Base-by-base conservation (phyloP, 2,329 filamentous ascomycete genomes). In the Daldinia eschscholtzii region DNA sequence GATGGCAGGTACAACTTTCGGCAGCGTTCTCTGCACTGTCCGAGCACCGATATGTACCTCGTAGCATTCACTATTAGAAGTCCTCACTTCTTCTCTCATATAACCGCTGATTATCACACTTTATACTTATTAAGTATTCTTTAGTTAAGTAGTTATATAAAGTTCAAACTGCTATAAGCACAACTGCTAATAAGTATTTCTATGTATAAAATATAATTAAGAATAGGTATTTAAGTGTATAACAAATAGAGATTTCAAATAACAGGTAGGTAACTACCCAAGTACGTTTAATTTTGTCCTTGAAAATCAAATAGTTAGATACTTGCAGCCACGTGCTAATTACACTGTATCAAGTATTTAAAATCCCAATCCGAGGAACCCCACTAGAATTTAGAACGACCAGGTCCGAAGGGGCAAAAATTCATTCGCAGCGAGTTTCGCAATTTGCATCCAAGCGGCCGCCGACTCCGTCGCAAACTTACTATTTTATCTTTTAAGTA, bases 401-500 rank as follows among this genome's bases (percentile, higher is more conserved):
- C 46, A 52, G 59, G 55, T 59, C 65, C 52, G 61, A 68, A 44
- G 60, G 57, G 68, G 65, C 65, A 60, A 68, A 68, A 62, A 18
- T 37, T 64, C 50, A 50, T 62, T 67, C 55, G 46, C 26, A 67
- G 59, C 46, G 46, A 52, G 10, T 52, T 52, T 55, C 52, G 64
- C 52, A 46, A 55, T 30, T 37, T 15, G 30, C 20, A 20, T 37
- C 18, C 61, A 61, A 70, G 60, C 55, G 56, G 30, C 61, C 64
- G 61, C 57, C 18, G 50, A 53, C 59, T 61, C 65, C 68, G 65
- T 68, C 61, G 52, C 65, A 68, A 63, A 65, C 57, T 67, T 70
- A 61, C 52, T 64, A 50, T 42, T 26, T 59, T 12, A 46, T 26
- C 26, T 30, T 20, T 35, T 39, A 39, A 57, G 41, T 44, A 57